A percentile compares a stretch with the other conserved stretches of the same genome.
Conservation (phyloP, 2,329 filamentous ascomycete species). For the Aureobasidium pullulans region DNA sequence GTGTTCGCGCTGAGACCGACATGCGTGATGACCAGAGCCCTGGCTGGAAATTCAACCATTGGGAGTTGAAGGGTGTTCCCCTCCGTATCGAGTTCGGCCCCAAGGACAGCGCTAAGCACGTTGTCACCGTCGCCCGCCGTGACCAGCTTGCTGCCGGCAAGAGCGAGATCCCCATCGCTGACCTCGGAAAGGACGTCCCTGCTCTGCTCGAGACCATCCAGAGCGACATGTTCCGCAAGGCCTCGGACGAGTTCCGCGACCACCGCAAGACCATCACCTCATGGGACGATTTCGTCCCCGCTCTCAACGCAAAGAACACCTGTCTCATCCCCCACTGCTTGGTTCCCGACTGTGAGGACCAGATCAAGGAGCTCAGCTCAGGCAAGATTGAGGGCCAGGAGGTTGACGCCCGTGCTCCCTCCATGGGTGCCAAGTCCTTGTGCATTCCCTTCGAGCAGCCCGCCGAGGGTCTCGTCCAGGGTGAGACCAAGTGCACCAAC, state of each 20-base stretch:
- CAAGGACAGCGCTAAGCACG: slow-evolving; percentile 80
- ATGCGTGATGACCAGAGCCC: slow-evolving; percentile 84
- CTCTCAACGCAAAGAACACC: slow-evolving; percentile 86
- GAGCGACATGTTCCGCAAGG: slow-evolving; percentile 68
- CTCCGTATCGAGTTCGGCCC: slow-evolving; percentile 92
- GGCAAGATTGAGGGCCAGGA: slow-evolving; percentile 62
- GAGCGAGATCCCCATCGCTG: slow-evolving; percentile 66
- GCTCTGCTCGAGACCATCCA: slow-evolving; percentile 86
- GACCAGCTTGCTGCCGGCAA: slow-evolving; percentile 66
- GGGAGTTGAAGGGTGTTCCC: slow-evolving; percentile 93
- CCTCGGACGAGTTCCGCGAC: slow-evolving; percentile 67
- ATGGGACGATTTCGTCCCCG: slow-evolving; percentile 87
- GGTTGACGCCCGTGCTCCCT: slow-evolving; percentile 61
- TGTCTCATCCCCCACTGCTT: slow-evolving; percentile 87
- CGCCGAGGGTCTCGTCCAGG: slow-evolving; percentile 60
- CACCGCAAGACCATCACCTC: slow-evolving; percentile 74
- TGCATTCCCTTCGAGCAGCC: slow-evolving; percentile 85
- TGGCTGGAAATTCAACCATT: slow-evolving; percentile 98
- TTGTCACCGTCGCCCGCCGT: slow-evolving; percentile 78
- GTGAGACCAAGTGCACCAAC: slow-evolving; percentile 85
- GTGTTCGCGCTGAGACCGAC: slow-evolving; percentile 74
- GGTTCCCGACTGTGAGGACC: slow-evolving; percentile 77
- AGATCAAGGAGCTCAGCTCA: slow-evolving; percentile 87
- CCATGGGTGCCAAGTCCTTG: slow-evolving; percentile 69
- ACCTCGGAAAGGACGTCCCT: slow-evolving; percentile 66